phyloP scores from a whole-genome alignment of 2,329 filamentous ascomycete species.

The Alternaria tenuissima region DNA sequence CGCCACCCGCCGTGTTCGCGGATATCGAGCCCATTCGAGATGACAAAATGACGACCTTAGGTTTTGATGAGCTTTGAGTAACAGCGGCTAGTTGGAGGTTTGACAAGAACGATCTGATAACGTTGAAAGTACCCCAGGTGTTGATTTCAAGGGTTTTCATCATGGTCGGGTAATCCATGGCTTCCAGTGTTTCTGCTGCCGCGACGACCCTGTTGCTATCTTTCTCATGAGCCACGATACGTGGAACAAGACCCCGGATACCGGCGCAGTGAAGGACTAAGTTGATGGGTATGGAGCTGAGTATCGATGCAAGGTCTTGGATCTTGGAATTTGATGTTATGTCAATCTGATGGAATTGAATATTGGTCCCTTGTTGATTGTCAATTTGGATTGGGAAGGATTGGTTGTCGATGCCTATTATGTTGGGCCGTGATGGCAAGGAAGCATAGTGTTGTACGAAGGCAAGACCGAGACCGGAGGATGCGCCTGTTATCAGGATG shows the following conservation, averaged over 20 bases:
- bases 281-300: slow-evolving; percentile 39
- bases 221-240: slow-evolving; percentile 22
- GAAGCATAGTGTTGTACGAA: slow-evolving; percentile 49
- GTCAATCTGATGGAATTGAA: slow-evolving; percentile 20
- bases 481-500: slow-evolving; percentile 90
- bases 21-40: slow-evolving; percentile 56
- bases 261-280: slow-evolving; percentile 57
- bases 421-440: slow-evolving; percentile 10
- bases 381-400: slow-evolving; percentile 5
- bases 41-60: slow-evolving; percentile 54
- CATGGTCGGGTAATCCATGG: slow-evolving; percentile 53
- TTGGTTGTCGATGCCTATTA: slow-evolving; percentile 34
- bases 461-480: slow-evolving; percentile 85
- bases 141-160: slow-evolving; percentile 53
- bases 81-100: slow-evolving; percentile 30
- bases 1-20: slow-evolving; percentile 52
- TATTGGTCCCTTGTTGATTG: background rate
- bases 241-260: slow-evolving; percentile 54
- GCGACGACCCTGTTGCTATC: slow-evolving; percentile 36
- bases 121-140: slow-evolving; percentile 53
- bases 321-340: slow-evolving; percentile 17
- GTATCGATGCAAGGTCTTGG: slow-evolving; percentile 20
- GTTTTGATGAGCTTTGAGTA: background rate
- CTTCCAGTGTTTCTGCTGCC: slow-evolving; percentile 52
- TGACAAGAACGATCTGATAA: slow-evolving; percentile 51